Base-by-base conservation (phyloP, 2,329 filamentous ascomycete genomes). In the Aurifilum marmelostoma region DNA sequence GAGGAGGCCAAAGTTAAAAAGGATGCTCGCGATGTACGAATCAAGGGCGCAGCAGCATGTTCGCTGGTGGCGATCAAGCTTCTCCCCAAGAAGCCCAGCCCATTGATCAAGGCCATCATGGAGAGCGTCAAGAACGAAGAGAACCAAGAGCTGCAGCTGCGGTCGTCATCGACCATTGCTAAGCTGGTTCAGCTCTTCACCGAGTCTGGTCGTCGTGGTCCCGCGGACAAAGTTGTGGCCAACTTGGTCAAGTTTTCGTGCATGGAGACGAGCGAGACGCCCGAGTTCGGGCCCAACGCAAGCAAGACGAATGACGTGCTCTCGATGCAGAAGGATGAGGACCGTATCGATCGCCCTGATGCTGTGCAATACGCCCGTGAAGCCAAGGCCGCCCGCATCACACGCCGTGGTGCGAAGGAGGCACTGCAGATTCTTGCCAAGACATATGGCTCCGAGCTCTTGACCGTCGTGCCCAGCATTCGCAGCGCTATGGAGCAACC, bases 181-280 rank as follows among this genome's bases (percentile, higher is more conserved):
- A 88, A 87, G 52, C 88, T 98, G 27, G 91, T 99, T n/a, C 90
- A 92, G 73, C 85, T 96, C 29, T 96, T 98, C 75, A 94, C 93
- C 4, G 87, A 89, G 56, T 89, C 89, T 67, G 91, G 93, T 52
- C 92, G 95, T 71, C 88, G 90, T 68, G 93, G 91, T 21, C 93
- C 97, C 16, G 94, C 96, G 21, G 94, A 97, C 78, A 99, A 99
- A 81, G 92, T 99, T 18, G 94, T 98, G 37, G 90, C 92, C 61
- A 99, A 99, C 76, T 81, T 99, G 65, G 93, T 97, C 81, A 98
- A 97, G 77, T 99, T 97, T 80, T 97, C 94, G 72, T 99, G 96
- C 76, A 93, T 97, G 75, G 96, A 99, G 77, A 97, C 97, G 1
- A 95, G 96, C 0, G 97, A 99, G 79, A 99, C 97, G 0, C 96